phyloP scores from a whole-genome alignment of 2,329 filamentous ascomycete genomes.

The Botrytis fragariae region DNA sequence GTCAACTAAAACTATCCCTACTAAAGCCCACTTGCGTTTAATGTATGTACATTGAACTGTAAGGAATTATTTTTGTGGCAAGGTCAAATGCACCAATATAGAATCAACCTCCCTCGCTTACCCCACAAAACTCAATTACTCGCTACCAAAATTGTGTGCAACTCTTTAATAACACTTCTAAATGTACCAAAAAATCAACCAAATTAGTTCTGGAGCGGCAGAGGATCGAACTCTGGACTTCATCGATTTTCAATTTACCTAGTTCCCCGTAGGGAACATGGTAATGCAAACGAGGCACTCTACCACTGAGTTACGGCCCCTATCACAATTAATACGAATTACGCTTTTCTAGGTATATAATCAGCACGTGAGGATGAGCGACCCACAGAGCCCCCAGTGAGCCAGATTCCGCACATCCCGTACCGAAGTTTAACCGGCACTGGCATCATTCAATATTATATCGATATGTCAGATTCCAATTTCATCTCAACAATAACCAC shows the following conservation, averaged over 20 bases:
- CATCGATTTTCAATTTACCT: background rate
- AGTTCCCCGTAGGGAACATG: too few relatives aligned
- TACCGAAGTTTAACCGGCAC: background rate
- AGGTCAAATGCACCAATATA: background rate
- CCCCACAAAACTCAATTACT: background rate
- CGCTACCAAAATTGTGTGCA: background rate
- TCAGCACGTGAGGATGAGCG: background rate
- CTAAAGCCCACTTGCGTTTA: background rate
- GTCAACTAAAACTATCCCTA: too few relatives aligned
- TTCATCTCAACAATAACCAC: background rate
- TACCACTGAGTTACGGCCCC: background rate
- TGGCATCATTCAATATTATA: background rate
- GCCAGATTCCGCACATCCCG: background rate
- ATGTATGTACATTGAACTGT: background rate
- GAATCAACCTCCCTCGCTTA: background rate
- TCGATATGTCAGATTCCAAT: background rate
- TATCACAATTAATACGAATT: rapidly evolving
- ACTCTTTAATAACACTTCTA: background rate
- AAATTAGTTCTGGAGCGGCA: background rate
- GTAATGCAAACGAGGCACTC: background rate
- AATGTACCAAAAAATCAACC: background rate
- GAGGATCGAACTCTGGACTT: background rate
- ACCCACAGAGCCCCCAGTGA: background rate
- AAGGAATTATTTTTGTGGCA: background rate
- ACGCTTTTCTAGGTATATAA: rapidly evolving